phyloP scores from a whole-genome alignment of 495 filamentous ascomycete species.

The Podospora anserina region DNA sequence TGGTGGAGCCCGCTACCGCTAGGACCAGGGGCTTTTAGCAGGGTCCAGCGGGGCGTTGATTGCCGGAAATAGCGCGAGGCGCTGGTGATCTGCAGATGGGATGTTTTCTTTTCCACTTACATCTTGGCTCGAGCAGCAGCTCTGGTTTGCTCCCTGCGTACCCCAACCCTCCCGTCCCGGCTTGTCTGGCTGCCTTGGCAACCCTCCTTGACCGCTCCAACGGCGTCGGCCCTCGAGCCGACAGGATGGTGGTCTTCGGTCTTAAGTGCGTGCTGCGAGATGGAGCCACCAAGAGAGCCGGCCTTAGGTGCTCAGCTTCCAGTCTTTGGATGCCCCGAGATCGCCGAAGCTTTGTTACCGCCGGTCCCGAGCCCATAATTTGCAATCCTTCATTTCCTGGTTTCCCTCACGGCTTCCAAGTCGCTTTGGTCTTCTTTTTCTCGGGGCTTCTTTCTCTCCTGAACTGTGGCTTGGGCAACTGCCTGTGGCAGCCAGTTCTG shows the following conservation, averaged over 20 bases:
- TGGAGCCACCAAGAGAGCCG: neutral
- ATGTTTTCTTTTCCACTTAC: neutral
- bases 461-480: neutral
- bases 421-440: neutral
- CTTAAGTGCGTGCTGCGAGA: too few species aligned
- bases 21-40: neutral
- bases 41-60: neutral
- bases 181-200: neutral
- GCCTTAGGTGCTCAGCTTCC: neutral
- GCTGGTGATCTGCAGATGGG: neutral
- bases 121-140: neutral
- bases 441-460: neutral
- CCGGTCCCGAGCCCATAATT: neutral
- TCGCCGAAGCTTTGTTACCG: neutral
- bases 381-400: neutral
- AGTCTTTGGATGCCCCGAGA: neutral
- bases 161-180: neutral
- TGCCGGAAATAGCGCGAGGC: conserved; percentile 7
- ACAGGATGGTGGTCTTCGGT: neutral
- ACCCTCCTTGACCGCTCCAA: neutral
- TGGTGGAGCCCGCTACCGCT: conserved; percentile 2
- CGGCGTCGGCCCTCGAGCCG: too few species aligned
- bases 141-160: neutral
- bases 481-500: too few species aligned
- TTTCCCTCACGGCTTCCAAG: neutral